These are phyloP conservation scores for Wickerhamomyces silvicola DNA, from an alignment of 805 yeast species.

Conservation along the genomic window DNA sequence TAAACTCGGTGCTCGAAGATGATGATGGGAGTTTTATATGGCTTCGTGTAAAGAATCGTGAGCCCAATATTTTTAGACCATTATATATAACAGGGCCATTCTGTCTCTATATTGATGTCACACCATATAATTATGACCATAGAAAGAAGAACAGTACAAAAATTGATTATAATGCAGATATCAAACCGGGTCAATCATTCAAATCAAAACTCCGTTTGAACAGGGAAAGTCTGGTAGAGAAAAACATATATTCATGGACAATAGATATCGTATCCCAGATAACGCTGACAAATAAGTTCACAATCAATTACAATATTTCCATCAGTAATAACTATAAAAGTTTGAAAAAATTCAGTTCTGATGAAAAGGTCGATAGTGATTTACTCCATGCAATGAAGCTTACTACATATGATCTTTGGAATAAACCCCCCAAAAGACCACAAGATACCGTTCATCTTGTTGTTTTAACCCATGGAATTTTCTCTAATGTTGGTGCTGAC, in stretches of 20 bases:
- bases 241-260: constrained; percentile 54
- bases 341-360: constrained; percentile 9
- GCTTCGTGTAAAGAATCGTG: constrained; percentile 62
- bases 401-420: constrained; percentile 74
- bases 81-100: constrained; percentile 89
- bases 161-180: constrained; percentile 40
- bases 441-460: constrained; percentile 72
- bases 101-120: constrained; percentile 74
- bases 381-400: constrained; percentile 26
- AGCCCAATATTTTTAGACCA: constrained; percentile 68
- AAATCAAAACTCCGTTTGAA: constrained; percentile 48
- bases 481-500: constrained; percentile 85
- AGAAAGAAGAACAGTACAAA: constrained; percentile 34
- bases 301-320: constrained; percentile 58
- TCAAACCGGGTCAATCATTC: constrained; percentile 70
- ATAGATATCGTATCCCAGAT: constrained; percentile 79
- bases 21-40: constrained; percentile 23
- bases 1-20: constrained; percentile 3
- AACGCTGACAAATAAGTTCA: constrained; percentile 62
- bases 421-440: constrained; percentile 47
- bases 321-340: constrained; percentile 40
- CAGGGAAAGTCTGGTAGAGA: constrained; percentile 30
- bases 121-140: constrained; percentile 58
- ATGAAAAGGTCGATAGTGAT: constrained; percentile 2
- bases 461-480: constrained; percentile 85